Evolutionary conservation across 2,329 filamentous ascomycete species (phyloP), one percentile per base, ranked within the genome.

Genomic region (Penicillium italicum): DNA sequence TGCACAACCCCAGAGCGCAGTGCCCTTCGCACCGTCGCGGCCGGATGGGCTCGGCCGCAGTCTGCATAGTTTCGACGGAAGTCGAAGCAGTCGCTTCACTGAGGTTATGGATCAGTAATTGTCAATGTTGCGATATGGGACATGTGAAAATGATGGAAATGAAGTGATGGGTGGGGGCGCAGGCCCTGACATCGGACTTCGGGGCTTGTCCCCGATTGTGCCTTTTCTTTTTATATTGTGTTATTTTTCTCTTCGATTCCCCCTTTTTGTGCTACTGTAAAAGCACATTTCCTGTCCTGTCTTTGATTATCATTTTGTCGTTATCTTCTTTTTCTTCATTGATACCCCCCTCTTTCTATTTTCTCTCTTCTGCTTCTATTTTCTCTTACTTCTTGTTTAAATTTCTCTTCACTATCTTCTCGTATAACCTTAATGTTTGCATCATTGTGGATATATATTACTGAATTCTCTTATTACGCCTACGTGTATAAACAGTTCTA

Each of bases 41-140:
- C 66, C 71, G 24, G 76, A 78, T 62, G 64, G 62, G n/a, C 58
- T 78, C 24, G 76, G 76, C 26, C 74, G 76, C 50, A 77, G 72
- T 51, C 67, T 74, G 53, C 66, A 72, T 6, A 73, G 73, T 52
- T 69, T 70, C 42, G 76, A 78, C 59, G 75, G 75, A n/a, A 78
- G 76, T 61, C 72, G 75, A 33, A 68, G 74, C 33, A 78, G 76
- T 63, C 73, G 76, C 42, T 78, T 78, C 58, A 75, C 73, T 18
- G 76, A 73, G 59, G 70, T 69, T 26, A 58, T 70, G 18, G 64
- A 66, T 59, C 57, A 70, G 55, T 70, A 55, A 67, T 55, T 33
- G 28, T 16, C 22, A 26, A 45, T 43, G 36, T 33, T 28, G 40
- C 37, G 41, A 50, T 47, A 56, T 47, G 60, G 58, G 50, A 60